Base-by-base conservation (phyloP, 352 stramenopile genomes). In the Phytophthora pseudosyringae region DNA sequence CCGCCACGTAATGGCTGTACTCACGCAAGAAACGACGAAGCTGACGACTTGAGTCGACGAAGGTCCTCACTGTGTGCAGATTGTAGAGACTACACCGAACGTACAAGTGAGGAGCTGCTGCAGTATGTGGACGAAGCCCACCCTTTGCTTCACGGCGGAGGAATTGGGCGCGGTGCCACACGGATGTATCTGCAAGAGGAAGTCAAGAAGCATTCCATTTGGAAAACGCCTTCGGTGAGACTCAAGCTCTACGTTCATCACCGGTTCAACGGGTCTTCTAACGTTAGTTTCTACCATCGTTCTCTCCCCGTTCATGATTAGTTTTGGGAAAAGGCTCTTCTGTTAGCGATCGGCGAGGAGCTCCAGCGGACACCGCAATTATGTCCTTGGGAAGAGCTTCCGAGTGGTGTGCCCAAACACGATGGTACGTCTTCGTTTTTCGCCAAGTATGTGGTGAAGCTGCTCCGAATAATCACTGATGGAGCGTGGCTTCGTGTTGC, bases 321-420 rank as follows among this genome's bases (percentile, higher is more conserved):
- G 73, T 95, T 95, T 47, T 95, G 87, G 87, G 87, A 95, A 60
- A 95, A 94, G 49, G 87, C 87, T 15, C 59, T 95, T 51, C 58
- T 95, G 46, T 73, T 94, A 11, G 87, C 87, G 18, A 89, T 95
- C 16, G 85, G 87, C 0, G 87, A 95, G 59, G 87, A 95, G 28
- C 74, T 95, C 4, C 82, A 94, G 63, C 86, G 85, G 48, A 91
- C 80, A 12, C 86, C 87, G 3, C 85, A 93, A 69, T 70, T 69
- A 4, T 88, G 77, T 64, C 73, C 87, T 3, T 95, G 87, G 87
- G 87, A 95, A 71, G 83, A 94, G 26, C 36, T 95, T 25, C 82
- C 83, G 2, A 90, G 75, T 33, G 74, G 75, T 29, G 64, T 77
- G 3, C 59, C 69, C 1, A 86, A 85, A 40, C 76, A 81, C 25